These are phyloP conservation scores for Nothophoma quercina DNA, from an alignment of 2,329 filamentous ascomycete species.

Conservation along the genomic window DNA sequence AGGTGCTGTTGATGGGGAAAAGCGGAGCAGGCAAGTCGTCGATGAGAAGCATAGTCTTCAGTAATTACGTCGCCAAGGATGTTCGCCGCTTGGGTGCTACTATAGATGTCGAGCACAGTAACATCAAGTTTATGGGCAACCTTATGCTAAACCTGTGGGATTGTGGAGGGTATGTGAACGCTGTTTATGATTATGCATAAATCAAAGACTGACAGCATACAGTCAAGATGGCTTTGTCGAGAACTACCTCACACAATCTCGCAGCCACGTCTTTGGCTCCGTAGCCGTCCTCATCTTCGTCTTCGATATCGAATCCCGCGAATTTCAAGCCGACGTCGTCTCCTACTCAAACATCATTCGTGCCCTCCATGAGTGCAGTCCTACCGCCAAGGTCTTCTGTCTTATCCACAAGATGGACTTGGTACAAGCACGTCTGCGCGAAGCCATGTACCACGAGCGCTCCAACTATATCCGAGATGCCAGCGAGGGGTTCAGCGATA, in stretches of 20 bases:
- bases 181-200: not conserved
- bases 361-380: constrained; percentile 85
- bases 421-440: constrained; percentile 79
- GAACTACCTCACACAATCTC: constrained; percentile 95
- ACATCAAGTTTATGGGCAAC: constrained; percentile 98
- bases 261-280: constrained; percentile 94
- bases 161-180: constrained; percentile 76
- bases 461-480: constrained; percentile 78
- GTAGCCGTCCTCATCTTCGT: constrained; percentile 98
- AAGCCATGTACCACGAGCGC: constrained; percentile 84
- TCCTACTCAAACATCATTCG: constrained; percentile 92
- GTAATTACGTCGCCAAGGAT: constrained; percentile 97
- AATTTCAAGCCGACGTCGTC: constrained; percentile 90
- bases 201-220: constrained; percentile 21
- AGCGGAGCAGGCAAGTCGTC: constrained; percentile 97
- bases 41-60: constrained; percentile 99
- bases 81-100: constrained; percentile 91
- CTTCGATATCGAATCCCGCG: constrained; percentile 96
- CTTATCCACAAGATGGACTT: constrained; percentile 99
- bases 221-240: constrained; percentile 99
- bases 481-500: constrained; percentile 70
- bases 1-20: constrained; percentile 76
- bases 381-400: constrained; percentile 84
- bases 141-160: constrained; percentile 98
- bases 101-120: constrained; percentile 97